phyloP scores from a whole-genome alignment of 495 filamentous ascomycete genomes.

The Rhypophila decipiens region DNA sequence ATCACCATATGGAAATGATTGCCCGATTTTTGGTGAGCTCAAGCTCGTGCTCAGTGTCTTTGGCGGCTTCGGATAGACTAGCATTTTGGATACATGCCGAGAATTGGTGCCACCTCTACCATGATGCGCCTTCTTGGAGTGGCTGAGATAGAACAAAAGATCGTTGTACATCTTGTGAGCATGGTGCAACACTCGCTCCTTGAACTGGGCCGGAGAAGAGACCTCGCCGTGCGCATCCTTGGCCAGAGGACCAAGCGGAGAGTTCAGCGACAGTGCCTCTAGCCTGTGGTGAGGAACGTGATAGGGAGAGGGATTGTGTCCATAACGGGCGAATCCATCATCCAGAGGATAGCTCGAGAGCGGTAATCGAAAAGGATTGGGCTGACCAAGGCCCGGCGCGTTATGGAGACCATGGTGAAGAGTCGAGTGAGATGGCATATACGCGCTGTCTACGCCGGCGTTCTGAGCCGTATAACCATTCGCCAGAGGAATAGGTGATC shows the following conservation, averaged over 20 bases:
- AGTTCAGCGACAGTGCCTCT: constrained; percentile 14
- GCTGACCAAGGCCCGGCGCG: constrained; percentile 18
- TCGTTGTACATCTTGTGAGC: constrained; percentile 87
- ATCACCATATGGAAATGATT: constrained; percentile 4
- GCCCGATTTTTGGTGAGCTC: constrained; percentile 6
- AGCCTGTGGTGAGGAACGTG: constrained; percentile 14
- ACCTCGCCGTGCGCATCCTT: constrained; percentile 6
- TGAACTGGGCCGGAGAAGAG: constrained; percentile 54
- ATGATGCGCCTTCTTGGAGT: constrained; percentile 44
- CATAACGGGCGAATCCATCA: constrained; percentile 24
- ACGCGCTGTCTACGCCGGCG: constrained; percentile 26
- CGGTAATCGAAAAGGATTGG: constrained; percentile 18
- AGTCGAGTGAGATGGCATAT: constrained; percentile 22
- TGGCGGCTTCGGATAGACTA: constrained; percentile 44
- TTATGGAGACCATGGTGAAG: constrained; percentile 19
- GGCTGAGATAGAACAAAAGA: constrained; percentile 69
- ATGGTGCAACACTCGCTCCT: constrained; percentile 75
- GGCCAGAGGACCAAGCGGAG: constrained; percentile 1
- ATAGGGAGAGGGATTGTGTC: constrained; percentile 9
- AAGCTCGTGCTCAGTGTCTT: constrained; percentile 20
- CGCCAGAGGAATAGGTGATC: constrained; percentile 20
- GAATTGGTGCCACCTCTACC: constrained; percentile 17
- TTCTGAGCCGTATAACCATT: constrained; percentile 26
- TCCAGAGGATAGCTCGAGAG: constrained; percentile 23
- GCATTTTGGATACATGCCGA: constrained; percentile 28